Evolutionary conservation across 2,329 filamentous ascomycete genomes (phyloP).

Genomic region (Cercospora sp.): DNA sequence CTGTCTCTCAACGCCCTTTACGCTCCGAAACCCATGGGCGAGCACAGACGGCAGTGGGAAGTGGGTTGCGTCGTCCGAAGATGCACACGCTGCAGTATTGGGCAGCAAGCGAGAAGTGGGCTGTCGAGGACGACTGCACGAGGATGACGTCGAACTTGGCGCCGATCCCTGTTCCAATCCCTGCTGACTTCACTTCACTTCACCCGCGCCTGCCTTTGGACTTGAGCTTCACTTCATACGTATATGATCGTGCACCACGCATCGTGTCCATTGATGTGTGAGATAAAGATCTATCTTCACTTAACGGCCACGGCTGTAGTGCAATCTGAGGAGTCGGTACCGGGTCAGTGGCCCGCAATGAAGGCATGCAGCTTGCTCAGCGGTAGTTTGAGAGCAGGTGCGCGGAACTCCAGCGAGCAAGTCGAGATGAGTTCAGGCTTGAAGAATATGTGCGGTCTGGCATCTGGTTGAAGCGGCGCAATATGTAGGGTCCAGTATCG

Average conservation of each 20-base stretch:
- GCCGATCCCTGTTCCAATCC: neutral
- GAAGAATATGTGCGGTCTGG: neutral
- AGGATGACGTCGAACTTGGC: neutral
- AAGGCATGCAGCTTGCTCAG: no score
- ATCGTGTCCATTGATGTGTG: neutral
- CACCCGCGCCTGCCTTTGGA: neutral
- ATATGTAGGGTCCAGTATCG: neutral
- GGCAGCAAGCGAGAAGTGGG: slow-evolving; percentile 3
- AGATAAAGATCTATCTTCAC: neutral
- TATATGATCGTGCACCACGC: neutral
- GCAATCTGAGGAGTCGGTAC: neutral
- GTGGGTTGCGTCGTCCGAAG: neutral
- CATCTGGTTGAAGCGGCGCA: neutral
- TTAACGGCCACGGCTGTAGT: neutral
- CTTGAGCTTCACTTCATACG: neutral
- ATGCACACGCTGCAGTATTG: neutral
- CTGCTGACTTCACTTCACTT: slow-evolving; percentile 3
- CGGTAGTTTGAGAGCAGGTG: no score
- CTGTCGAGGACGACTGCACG: neutral
- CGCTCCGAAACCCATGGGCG: neutral
- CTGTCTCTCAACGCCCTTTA: neutral
- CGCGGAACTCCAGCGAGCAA: no score
- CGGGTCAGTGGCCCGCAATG: no score
- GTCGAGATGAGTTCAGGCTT: neutral
- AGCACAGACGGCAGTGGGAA: neutral